A percentile compares a stretch with the other conserved stretches of the same genome.
phyloP scores from a whole-genome alignment of 1,139 yeast species.

The Pichia sorboxylosa region DNA sequence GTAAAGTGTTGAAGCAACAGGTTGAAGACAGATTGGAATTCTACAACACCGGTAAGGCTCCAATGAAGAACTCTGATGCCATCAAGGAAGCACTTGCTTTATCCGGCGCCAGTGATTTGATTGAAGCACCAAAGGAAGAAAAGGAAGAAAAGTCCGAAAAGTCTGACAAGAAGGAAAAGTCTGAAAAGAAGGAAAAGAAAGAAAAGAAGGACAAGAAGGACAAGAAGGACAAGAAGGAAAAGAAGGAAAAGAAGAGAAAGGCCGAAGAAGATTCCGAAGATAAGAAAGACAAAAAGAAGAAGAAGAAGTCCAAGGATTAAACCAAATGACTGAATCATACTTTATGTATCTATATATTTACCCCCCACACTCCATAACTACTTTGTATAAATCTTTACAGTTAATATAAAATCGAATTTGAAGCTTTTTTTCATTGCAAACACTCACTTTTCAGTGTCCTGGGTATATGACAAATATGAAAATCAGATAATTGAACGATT shows the following conservation, averaged over 20 bases:
- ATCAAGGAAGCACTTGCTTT: conserved; percentile 80
- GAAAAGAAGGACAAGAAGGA: conserved; percentile 40
- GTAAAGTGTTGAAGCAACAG: conserved; percentile 84
- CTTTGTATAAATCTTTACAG: too few species aligned
- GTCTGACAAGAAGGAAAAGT: conserved; percentile 37
- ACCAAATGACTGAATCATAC: too few species aligned
- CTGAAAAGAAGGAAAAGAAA: conserved; percentile 37
- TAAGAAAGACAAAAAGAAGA: conserved; percentile 41
- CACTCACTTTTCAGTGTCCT: too few species aligned
- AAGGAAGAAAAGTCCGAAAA: conserved; percentile 44
- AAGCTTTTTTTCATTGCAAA: too few species aligned
- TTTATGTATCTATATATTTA: too few species aligned
- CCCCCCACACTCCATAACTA: too few species aligned
- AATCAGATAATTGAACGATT: too few species aligned
- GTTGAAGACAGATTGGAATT: conserved; percentile 95
- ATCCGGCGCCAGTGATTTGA: conserved; percentile 34
- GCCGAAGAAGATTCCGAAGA: conserved; percentile 37
- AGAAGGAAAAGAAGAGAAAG: conserved; percentile 31
- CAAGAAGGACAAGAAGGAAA: conserved; percentile 33
- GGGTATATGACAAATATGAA: too few species aligned
- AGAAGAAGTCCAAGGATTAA: conserved; percentile 9
- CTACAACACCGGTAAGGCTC: conserved; percentile 92
- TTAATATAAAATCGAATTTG: too few species aligned
- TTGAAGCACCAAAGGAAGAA: conserved; percentile 44
- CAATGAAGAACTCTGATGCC: conserved; percentile 93